Percentiles rank a stretch among this genome's conserved stretches.
These are phyloP conservation scores for Sporothrix protearum DNA, from an alignment of 2,329 filamentous ascomycete species.

Conservation along the genomic window DNA sequence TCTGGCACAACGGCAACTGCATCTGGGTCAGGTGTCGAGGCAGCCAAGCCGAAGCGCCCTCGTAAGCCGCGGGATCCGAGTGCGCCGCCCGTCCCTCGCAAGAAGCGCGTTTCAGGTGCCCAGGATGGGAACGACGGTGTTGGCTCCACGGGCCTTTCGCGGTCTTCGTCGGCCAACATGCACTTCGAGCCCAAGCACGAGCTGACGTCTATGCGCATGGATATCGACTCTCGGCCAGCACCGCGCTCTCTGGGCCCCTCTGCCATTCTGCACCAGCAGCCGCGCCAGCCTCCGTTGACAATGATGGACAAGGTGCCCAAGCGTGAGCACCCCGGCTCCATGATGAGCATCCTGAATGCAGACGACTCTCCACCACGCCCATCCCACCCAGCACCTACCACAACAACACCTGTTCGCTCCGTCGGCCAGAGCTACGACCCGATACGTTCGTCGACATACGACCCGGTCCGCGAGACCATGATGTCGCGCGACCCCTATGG, in stretches of 20 bases:
- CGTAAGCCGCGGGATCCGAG: slow-evolving; percentile 60
- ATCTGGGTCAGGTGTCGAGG: slow-evolving; percentile 36
- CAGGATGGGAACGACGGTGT: neutral
- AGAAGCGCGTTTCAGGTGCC: slow-evolving; percentile 43
- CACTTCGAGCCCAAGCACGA: slow-evolving; percentile 35
- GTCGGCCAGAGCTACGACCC: slow-evolving; percentile 87
- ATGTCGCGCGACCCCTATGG: slow-evolving; percentile 49
- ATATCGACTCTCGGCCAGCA: slow-evolving; percentile 33
- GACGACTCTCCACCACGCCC: slow-evolving; percentile 46
- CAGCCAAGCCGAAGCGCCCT: slow-evolving; percentile 50
- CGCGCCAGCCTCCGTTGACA: slow-evolving; percentile 24
- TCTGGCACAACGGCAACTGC: slow-evolving; percentile 37
- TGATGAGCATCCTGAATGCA: slow-evolving; percentile 56
- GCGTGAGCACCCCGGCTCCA: slow-evolving; percentile 51
- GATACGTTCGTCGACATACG: slow-evolving; percentile 71
- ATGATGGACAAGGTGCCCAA: slow-evolving; percentile 48
- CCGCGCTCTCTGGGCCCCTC: slow-evolving; percentile 30
- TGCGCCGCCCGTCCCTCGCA: slow-evolving; percentile 52
- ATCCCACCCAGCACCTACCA: slow-evolving; percentile 28
- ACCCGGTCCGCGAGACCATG: slow-evolving; percentile 62
- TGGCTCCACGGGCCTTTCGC: slow-evolving; percentile 11
- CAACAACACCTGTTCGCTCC: slow-evolving; percentile 52
- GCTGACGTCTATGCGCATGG: slow-evolving; percentile 39
- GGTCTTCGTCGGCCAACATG: slow-evolving; percentile 20
- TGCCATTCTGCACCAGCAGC: slow-evolving; percentile 29